Conservation (phyloP, 768 basidiomycete genomes). For the Lactarius deliciosus region DNA sequence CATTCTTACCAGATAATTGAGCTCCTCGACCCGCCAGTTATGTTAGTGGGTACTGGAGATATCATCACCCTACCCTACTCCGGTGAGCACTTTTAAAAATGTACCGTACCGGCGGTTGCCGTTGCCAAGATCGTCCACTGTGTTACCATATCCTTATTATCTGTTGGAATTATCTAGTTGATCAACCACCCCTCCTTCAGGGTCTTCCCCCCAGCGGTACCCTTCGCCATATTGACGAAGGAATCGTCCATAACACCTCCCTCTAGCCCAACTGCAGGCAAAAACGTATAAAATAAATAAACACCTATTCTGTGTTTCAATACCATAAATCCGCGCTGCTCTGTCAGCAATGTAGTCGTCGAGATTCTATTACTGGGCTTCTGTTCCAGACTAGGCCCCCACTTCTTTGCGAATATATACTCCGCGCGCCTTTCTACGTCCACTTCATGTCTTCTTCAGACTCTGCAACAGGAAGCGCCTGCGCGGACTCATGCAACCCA, state of each 20-base stretch:
- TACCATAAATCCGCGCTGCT: neutral
- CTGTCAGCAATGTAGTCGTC: neutral
- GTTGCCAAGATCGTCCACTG: neutral
- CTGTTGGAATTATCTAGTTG: neutral
- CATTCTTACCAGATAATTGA: neutral
- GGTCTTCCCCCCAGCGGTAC: neutral
- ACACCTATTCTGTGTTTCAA: neutral
- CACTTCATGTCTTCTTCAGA: neutral
- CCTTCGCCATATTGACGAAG: neutral
- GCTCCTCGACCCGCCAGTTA: neutral
- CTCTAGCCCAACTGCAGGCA: neutral
- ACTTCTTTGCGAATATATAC: neutral
- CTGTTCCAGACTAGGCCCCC: neutral
- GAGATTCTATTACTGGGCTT: neutral
- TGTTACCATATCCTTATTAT: neutral
- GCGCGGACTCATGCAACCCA: neutral
- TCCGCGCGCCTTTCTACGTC: neutral
- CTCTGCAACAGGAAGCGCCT: neutral
- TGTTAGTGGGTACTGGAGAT: neutral
- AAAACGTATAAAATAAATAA: neutral
- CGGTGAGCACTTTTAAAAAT: neutral
- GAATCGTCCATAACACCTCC: neutral
- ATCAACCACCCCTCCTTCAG: neutral
- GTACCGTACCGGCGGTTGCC: neutral
- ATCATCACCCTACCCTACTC: neutral